These are phyloP conservation scores for Plenodomus tracheiphilus DNA, from an alignment of 2,329 filamentous ascomycete genomes.

Conservation along the genomic window DNA sequence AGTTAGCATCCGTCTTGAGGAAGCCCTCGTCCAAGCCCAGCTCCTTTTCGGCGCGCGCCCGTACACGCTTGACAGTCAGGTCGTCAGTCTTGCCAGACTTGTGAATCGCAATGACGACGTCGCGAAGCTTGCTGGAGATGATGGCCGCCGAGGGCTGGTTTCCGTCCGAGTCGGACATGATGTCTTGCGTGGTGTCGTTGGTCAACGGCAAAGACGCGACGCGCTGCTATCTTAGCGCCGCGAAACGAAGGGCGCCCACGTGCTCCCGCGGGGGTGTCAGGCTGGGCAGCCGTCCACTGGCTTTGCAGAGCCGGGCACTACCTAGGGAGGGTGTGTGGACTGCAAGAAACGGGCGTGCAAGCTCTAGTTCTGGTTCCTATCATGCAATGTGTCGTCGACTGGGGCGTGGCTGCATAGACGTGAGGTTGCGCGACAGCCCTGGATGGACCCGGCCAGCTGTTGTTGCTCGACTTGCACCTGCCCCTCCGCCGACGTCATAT, in stretches of 20 bases:
- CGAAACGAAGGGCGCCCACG: constrained; percentile 16
- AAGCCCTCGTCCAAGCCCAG: constrained; percentile 58
- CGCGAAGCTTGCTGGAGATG: constrained; percentile 47
- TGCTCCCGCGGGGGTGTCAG: constrained; percentile 8
- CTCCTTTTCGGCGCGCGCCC: constrained; percentile 55
- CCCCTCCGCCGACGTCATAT: constrained; percentile 25
- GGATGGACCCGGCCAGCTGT: too few relatives aligned
- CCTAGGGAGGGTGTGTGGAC: too few relatives aligned
- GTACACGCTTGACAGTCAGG: constrained; percentile 61
- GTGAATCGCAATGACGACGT: constrained; percentile 47
- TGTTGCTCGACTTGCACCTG: too few relatives aligned
- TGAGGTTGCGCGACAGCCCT: too few relatives aligned
- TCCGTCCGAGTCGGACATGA: constrained; percentile 39
- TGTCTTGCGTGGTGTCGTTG: constrained; percentile 11
- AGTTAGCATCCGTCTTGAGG: constrained; percentile 56
- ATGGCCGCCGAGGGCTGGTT: constrained; percentile 39
- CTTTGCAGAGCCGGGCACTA: neutral
- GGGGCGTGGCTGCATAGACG: too few relatives aligned
- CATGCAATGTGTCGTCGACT: too few relatives aligned
- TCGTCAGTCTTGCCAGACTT: constrained; percentile 52
- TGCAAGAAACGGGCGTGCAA: neutral
- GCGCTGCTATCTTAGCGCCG: constrained; percentile 1
- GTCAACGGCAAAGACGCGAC: constrained; percentile 9
- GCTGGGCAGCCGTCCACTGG: too few relatives aligned
- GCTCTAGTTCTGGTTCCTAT: too few relatives aligned